Base-by-base conservation (phyloP, 202 grass and related monocot genomes). In the Dendrocalamus latiflorus region DNA sequence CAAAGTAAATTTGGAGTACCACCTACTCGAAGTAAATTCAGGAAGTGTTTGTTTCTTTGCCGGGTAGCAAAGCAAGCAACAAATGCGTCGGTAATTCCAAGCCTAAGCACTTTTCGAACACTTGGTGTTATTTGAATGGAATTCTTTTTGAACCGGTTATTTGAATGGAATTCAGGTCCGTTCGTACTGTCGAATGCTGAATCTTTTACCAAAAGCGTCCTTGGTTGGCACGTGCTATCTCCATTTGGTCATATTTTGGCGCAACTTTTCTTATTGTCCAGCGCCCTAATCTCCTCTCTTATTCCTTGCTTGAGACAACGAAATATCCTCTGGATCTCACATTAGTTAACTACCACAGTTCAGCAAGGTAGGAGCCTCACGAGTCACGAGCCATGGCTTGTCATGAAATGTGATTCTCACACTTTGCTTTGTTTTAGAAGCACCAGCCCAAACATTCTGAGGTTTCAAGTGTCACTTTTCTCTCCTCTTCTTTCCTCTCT, bases 11-110 rank as follows among this genome's bases (percentile, higher is more conserved):
- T 47, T 61, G 54, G 28, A 72, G 79, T 81, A 61, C 1, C 41
- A 62, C 39, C 41, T 18, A 81, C 79, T 81, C 79, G 62, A 81
- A 81, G 79, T 72, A 72, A 81, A 81, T 20, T 8, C 43, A n/a
- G 0, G 13, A 6, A 17, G 14, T 33, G 56, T 17, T 2, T 59
- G 28, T 81, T 68, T 42, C 72, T 84, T 84, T 15, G 82, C 82
- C 20, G 16, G 38, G 51, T 58, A 84, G 63, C 72, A 47, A 84
- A 84, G 82, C 50, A 59, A 13, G 72, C 72, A 76, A 48, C 36
- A 26, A 53, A 42, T 44, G 3, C 49, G 49, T 37, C 72, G 63
- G 63, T 77, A 45, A 60, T 77, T 9, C 56, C n/a, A 1, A 42
- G 41, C 42, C 1, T 4, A 3, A 84, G 1, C 24, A 10, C 53